Evolutionary conservation across 169 alveolate species (phyloP), one percentile per base, ranked within the genome.

Genomic region (Eimeria falciformis): DNA sequence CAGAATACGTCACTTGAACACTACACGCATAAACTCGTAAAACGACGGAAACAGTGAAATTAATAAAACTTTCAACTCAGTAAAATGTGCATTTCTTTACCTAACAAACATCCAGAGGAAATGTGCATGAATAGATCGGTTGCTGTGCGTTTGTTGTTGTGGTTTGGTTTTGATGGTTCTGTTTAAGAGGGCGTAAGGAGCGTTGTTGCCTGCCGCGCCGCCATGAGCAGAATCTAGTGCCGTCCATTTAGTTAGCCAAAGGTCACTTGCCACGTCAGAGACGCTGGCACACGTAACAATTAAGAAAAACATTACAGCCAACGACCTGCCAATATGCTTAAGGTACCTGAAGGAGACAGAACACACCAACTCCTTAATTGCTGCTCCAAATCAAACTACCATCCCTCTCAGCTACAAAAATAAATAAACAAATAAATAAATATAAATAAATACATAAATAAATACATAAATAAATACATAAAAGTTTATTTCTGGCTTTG

Each of bases 211-310:
- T 33, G 40, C 4, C 40, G 40, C 40, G 40, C 40, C 40, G 4
- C 2, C 40, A 33, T 33, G 40, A 33, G 40, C 0, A 0, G 40
- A 33, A 12, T 69, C 81, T 12, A 37, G 5, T 21, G 84, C 11
- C 7, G 92, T 47, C 92, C 92, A 86, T 50, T n/a, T 14, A 3
- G 92, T 85, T 3, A 86, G 27, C 92, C 84, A 71, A 58, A 86
- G 25, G 43, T 86, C 92, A 37, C 92, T 86, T 17, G 68, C 55
- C 43, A 86, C 58, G 73, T 86, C 92, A 4, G 92, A 66, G 23
- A 50, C 23, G 75, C 75, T 37, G 23, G 62, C 71, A 23, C 23
- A 45, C 11, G 29, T 5, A 46, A 55, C 25, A 21, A 86, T 40
- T 1, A 66, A 47, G 0, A 86, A 6, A 33, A 86, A 69, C 2